Evolutionary conservation across 768 basidiomycete genomes (phyloP).

Genomic region (Chiua virens): DNA sequence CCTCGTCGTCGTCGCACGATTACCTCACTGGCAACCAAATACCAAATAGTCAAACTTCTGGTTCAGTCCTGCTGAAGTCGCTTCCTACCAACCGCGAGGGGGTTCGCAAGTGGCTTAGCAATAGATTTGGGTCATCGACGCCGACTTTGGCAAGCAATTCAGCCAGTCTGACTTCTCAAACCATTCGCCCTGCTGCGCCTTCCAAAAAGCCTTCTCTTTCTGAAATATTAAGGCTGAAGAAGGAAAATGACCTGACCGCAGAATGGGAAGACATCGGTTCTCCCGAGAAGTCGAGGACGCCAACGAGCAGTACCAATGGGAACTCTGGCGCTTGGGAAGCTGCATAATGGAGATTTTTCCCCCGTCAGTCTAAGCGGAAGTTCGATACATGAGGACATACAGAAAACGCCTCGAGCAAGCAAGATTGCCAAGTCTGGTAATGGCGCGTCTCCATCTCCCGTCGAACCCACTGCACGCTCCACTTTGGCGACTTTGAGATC

Average conservation of each 20-base stretch:
- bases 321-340: conserved; percentile 27
- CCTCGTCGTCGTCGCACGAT: conserved; percentile 53
- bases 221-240: conserved; percentile 58
- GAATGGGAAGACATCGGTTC: conserved; percentile 68
- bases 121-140: conserved; percentile 49
- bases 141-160: conserved; percentile 40
- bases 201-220: conserved; percentile 67
- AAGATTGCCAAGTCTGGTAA: conserved; percentile 33
- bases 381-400: conserved; percentile 27
- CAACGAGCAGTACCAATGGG: conserved; percentile 47
- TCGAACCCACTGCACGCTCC: conserved; percentile 18
- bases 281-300: conserved; percentile 45
- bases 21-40: conserved; percentile 41
- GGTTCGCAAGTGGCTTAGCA: conserved; percentile 78
- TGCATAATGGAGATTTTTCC: conserved; percentile 29
- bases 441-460: conserved; percentile 16
- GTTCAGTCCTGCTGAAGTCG: conserved; percentile 38
- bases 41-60: conserved; percentile 31
- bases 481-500: conserved; percentile 32
- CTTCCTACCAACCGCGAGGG: conserved; percentile 76
- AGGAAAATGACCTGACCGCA: conserved; percentile 52
- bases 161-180: conserved; percentile 32
- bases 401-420: conserved; percentile 36
- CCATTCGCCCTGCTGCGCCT: conserved; percentile 37
- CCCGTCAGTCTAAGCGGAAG: conserved; percentile 29